A percentile compares a stretch with the other conserved stretches of the same genome.
phyloP scores from a whole-genome alignment of 495 filamentous ascomycete species.

The Lepraria neglecta region DNA sequence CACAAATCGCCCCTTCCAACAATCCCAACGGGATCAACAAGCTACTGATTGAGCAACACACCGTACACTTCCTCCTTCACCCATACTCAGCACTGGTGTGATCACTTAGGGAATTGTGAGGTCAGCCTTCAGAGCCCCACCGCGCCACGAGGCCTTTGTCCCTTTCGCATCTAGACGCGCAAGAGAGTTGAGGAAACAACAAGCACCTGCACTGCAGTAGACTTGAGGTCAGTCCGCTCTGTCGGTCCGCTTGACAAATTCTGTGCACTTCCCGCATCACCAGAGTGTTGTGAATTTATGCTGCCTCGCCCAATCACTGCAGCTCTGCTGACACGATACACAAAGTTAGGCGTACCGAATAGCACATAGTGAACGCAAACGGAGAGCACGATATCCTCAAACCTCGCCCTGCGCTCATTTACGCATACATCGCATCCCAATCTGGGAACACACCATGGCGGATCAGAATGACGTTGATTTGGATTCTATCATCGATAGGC shows the following conservation, averaged over 20 bases:
- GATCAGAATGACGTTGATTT: constrained; percentile 96
- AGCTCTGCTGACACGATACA: constrained; percentile 6
- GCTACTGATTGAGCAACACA: neutral
- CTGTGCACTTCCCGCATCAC: neutral
- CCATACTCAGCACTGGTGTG: neutral
- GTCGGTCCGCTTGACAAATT: neutral
- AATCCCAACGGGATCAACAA: constrained; percentile 2
- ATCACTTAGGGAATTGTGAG: neutral
- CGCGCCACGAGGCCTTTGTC: constrained; percentile 6
- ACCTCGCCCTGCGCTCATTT: constrained; percentile 7
- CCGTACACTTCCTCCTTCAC: neutral
- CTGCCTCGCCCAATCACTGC: constrained; percentile 2
- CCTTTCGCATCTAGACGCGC: constrained; percentile 16
- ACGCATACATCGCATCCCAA: neutral
- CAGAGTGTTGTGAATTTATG: neutral
- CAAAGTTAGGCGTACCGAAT: neutral
- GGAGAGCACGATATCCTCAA: neutral
- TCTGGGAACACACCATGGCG: constrained; percentile 62
- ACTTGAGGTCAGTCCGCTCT: neutral
- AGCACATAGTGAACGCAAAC: neutral
- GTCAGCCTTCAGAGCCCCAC: neutral
- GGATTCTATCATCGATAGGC: constrained; percentile 97
- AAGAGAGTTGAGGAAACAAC: neutral
- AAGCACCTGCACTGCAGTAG: constrained; percentile 1
- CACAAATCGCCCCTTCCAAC: neutral